phyloP scores from a whole-genome alignment of 345 rosid species.

The Gossypium thurberi region DNA sequence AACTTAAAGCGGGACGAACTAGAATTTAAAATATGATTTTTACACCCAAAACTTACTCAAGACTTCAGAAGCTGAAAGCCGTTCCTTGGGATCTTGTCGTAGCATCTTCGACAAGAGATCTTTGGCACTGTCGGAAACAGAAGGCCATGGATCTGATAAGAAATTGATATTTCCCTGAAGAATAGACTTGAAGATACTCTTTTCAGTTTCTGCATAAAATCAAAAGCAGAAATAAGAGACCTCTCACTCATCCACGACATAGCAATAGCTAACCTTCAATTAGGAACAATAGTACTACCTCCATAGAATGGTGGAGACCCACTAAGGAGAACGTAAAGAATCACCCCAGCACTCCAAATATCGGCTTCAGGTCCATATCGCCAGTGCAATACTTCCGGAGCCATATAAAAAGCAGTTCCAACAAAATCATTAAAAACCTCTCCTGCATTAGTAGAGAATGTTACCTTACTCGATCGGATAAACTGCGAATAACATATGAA shows the following conservation, averaged over 20 bases:
- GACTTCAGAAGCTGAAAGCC: constrained; percentile 70
- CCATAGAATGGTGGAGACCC: constrained; percentile 98
- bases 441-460: constrained; percentile 40
- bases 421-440: constrained; percentile 75
- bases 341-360: constrained; percentile 97
- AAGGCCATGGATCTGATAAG: constrained; percentile 82
- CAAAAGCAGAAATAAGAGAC: neutral
- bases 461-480: neutral
- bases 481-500: neutral
- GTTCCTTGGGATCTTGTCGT: constrained; percentile 53
- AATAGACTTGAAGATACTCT: constrained; percentile 67
- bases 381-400: constrained; percentile 78
- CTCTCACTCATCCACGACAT: neutral
- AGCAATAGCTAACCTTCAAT: neutral
- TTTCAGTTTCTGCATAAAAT: constrained; percentile 58
- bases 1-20: neutral
- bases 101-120: constrained; percentile 92
- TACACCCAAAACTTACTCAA: constrained; percentile 38
- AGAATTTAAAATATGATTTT: neutral
- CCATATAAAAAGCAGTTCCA: constrained; percentile 96
- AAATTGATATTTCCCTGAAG: constrained; percentile 63
- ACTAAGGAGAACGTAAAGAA: constrained; percentile 71
- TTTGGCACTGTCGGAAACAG: constrained; percentile 69
- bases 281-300: constrained; percentile 40
- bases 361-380: constrained; percentile 85